Percentiles rank a stretch among this genome's conserved stretches.
Conservation (phyloP, 2,329 filamentous ascomycete genomes). For the Trichoderma koningii region DNA sequence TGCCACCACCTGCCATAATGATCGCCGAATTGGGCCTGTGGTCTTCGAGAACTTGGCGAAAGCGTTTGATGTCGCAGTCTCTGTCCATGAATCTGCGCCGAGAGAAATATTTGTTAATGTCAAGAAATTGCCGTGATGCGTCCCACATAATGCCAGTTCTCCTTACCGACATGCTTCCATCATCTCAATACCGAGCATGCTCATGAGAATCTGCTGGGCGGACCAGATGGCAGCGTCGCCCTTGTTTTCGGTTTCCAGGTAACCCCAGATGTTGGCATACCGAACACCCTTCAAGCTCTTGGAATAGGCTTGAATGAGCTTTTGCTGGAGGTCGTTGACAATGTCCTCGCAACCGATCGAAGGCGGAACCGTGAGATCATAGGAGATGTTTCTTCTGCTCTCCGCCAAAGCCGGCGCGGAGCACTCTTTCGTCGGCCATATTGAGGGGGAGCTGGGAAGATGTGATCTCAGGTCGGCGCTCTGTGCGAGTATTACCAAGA, state of each 20-base stretch:
- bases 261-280: constrained; percentile 23
- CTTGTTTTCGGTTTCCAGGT: constrained; percentile 20
- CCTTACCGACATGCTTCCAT: constrained; percentile 22
- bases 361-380: constrained; percentile 13
- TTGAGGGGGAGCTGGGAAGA: constrained; percentile 17
- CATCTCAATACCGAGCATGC: constrained; percentile 23
- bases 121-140: too few species aligned
- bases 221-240: constrained; percentile 23
- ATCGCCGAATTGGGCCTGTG: constrained; percentile 19
- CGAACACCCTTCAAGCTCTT: constrained; percentile 15
- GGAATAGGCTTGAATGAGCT: constrained; percentile 16
- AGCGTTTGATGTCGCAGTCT: constrained; percentile 19
- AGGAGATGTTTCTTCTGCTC: constrained; percentile 18
- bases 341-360: constrained; percentile 22
- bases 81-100: constrained; percentile 6
- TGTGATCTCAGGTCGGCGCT: constrained; percentile 22
- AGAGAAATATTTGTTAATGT: not conserved
- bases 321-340: constrained; percentile 21
- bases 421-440: constrained; percentile 20
- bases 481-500: constrained; percentile 22
- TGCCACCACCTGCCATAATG: constrained; percentile 20
- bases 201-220: constrained; percentile 23
- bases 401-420: not conserved
- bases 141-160: not conserved
- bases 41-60: constrained; percentile 15